Conservation (phyloP, 179 eudicot genomes). For the Gypsophila paniculata region DNA sequence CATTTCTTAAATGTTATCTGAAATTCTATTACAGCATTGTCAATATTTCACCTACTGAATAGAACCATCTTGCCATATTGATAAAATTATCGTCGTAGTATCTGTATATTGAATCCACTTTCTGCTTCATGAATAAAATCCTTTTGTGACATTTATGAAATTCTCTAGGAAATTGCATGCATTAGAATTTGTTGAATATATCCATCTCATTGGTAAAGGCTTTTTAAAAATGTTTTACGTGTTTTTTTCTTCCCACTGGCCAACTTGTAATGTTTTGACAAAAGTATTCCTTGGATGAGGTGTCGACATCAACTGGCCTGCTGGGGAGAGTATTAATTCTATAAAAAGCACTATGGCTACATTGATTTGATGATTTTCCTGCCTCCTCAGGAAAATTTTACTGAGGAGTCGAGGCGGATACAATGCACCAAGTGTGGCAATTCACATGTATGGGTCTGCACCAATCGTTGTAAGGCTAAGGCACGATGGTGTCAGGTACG, state of each 20-base stretch:
- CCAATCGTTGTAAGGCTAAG: constrained; percentile 80
- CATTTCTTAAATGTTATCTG: background rate
- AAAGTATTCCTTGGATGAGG: background rate
- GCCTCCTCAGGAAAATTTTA: constrained; percentile 47
- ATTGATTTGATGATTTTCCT: constrained; percentile 14
- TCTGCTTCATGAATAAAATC: background rate
- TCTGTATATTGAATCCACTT: background rate
- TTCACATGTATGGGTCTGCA: constrained; percentile 94
- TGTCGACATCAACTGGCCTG: background rate
- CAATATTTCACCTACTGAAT: background rate
- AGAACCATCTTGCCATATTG: background rate
- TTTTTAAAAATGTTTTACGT: too few species aligned
- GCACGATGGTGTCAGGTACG: constrained; percentile 99
- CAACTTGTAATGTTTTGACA: background rate
- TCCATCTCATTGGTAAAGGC: background rate
- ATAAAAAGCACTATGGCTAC: constrained; percentile 13
- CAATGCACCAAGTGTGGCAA: constrained; percentile 93
- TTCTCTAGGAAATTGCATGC: background rate
- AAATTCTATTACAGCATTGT: background rate
- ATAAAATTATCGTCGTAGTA: background rate
- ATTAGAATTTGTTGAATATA: background rate
- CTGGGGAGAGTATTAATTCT: background rate
- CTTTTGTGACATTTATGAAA: background rate
- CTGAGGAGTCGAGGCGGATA: constrained; percentile 94
- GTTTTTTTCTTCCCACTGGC: too few species aligned